Base-by-base conservation (phyloP, 805 yeast genomes). In the Candida sakaeoensis region DNA sequence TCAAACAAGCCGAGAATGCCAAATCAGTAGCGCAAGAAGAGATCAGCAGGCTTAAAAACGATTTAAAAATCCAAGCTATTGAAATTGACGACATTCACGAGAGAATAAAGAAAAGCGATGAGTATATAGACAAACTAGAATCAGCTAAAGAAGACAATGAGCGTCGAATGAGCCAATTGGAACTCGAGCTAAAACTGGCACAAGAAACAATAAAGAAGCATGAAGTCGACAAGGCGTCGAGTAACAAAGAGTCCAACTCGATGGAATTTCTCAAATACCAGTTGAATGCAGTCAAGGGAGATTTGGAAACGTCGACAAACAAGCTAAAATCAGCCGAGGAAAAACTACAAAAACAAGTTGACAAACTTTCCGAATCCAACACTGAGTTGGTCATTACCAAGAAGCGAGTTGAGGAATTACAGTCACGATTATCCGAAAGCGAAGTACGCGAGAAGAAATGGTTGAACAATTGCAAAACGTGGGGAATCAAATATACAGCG, bases 321-420 rank as follows among this genome's bases (percentile, higher is more conserved):
- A 24, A 39, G 14, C 22, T 38, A 8, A 39, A 27, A 26, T 17
- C 8, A 12, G 14, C 30, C 3, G 29, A 31, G 26, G 41, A 39
- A 27, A 26, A 17, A 32, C n/a, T 29, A 22, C 29, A 29, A 36
- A 14, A 27, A 15, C 6, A 24, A 29, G 16, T 8, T 17, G 27
- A 36, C 23, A 24, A 18, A 33, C 24, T n/a, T n/a, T n/a, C n/a
- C n/a, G n/a, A 21, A 16, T 24, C 25, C n/a, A 37, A 28, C 3
- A 25, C 27, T 28, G 30, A 37, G 16, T 23, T 41, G 12, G 27
- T 19, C 12, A 33, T 32, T 24, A 27, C 16, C 18, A 34, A 36
- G 19, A 12, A 33, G 57, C 55, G 45, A 57, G 63, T 44, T 39
- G 27, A 10, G 55, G 60, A 42, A 14, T 21, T 33, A n/a, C 22